phyloP scores from a whole-genome alignment of 2,329 filamentous ascomycete genomes.

The Neophaeococcomyces mojaviensis region DNA sequence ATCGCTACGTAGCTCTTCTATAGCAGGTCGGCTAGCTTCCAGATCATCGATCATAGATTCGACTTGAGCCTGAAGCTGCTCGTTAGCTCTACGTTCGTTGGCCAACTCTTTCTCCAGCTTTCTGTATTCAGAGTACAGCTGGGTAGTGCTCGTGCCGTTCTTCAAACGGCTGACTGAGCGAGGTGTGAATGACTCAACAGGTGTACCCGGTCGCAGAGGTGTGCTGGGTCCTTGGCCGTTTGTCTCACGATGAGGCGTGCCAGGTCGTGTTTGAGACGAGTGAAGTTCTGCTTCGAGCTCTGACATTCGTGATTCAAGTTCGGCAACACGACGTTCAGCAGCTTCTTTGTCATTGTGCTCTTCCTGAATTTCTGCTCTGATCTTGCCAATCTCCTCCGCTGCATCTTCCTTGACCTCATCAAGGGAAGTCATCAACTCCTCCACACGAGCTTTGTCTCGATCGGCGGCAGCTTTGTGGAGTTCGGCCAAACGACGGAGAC shows the following conservation, averaged over 20 bases:
- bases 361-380: slow-evolving; percentile 47
- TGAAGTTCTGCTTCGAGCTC: slow-evolving; percentile 50
- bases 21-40: slow-evolving; percentile 78
- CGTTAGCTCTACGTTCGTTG: slow-evolving; percentile 64
- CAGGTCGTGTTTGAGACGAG: slow-evolving; percentile 37
- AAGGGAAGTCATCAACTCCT: slow-evolving; percentile 50
- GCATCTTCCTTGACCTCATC: slow-evolving; percentile 56
- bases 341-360: slow-evolving; percentile 54
- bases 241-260: slow-evolving; percentile 46
- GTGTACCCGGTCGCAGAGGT: slow-evolving; percentile 44
- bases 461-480: slow-evolving; percentile 54
- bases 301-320: slow-evolving; percentile 58
- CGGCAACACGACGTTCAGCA: slow-evolving; percentile 55
- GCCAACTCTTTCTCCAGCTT: slow-evolving; percentile 62
- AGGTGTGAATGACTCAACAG: slow-evolving; percentile 44
- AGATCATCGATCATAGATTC: slow-evolving; percentile 80
- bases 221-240: slow-evolving; percentile 44
- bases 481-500: slow-evolving; percentile 70
- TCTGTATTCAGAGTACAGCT: slow-evolving; percentile 56
- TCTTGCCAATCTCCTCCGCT: slow-evolving; percentile 49
- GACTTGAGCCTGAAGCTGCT: slow-evolving; percentile 66
- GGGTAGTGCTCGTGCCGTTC: slow-evolving; percentile 48
- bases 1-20: slow-evolving; percentile 76
- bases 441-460: slow-evolving; percentile 52
- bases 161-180: slow-evolving; percentile 46